phyloP scores from a whole-genome alignment of 371 early-diverging fungal species.

The Mucor piriformis region DNA sequence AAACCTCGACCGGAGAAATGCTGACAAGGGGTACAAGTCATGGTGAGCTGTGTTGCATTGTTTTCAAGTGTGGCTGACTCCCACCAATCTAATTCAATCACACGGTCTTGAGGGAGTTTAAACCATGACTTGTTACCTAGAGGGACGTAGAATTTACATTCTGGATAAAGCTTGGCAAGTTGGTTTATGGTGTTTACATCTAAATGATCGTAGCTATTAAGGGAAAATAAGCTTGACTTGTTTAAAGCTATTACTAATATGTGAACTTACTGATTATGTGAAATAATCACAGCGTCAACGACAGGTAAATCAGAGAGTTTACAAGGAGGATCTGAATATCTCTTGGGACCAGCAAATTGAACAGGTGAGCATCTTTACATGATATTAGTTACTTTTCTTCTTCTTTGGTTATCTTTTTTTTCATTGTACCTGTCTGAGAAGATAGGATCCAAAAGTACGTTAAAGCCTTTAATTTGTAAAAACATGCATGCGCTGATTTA shows the following conservation, averaged over 20 bases:
- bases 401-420: neutral
- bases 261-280: constrained; percentile 65
- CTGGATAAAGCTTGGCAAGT: constrained; percentile 45
- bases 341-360: constrained; percentile 64
- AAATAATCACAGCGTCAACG: constrained; percentile 74
- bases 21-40: constrained; percentile 76
- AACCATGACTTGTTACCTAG: constrained; percentile 76
- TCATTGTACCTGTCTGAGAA: constrained; percentile 67
- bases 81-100: constrained; percentile 83
- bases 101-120: constrained; percentile 33
- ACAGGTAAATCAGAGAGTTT: constrained; percentile 63
- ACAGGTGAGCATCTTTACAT: constrained; percentile 62
- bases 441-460: constrained; percentile 75
- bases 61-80: constrained; percentile 51
- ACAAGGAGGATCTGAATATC: constrained; percentile 71
- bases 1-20: constrained; percentile 74
- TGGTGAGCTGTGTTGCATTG: constrained; percentile 24
- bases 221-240: neutral
- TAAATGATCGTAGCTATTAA: constrained; percentile 71
- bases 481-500: constrained; percentile 59
- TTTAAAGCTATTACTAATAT: neutral
- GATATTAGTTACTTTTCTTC: neutral
- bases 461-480: constrained; percentile 63
- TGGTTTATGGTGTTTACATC: constrained; percentile 60
- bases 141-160: constrained; percentile 69